phyloP scores from a whole-genome alignment of 257 asterid species.

The Ophiorrhiza pumila region DNA sequence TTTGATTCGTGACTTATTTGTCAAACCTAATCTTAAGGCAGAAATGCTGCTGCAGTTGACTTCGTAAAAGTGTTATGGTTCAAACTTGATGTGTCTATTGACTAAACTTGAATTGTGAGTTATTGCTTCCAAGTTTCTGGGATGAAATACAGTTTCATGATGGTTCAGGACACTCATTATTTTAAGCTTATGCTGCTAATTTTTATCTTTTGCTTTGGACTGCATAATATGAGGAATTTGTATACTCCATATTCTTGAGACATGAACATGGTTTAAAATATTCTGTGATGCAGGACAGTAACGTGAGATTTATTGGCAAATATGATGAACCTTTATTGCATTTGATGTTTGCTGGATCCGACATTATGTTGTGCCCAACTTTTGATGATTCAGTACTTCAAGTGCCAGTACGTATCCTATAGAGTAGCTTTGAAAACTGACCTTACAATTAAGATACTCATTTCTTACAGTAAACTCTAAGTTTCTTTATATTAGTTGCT shows the following conservation, averaged over 20 bases:
- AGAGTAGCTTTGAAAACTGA: neutral
- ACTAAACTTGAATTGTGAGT: no score
- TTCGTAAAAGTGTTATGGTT: neutral
- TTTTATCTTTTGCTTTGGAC: neutral
- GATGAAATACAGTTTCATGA: neutral
- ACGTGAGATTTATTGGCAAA: slow-evolving; percentile 46
- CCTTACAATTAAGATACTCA: no score
- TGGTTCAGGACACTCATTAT: neutral
- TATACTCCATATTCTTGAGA: neutral
- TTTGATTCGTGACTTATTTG: no score
- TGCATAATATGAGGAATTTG: neutral
- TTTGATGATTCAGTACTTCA: slow-evolving; percentile 62
- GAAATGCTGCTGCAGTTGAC: neutral
- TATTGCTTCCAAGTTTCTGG: neutral
- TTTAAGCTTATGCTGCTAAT: neutral
- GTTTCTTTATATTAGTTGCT: no score
- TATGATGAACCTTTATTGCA: slow-evolving; percentile 62
- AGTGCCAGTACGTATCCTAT: slow-evolving; percentile 51
- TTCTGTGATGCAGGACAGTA: slow-evolving; percentile 43
- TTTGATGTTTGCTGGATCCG: slow-evolving; percentile 70
- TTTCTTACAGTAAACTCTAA: no score
- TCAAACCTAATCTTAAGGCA: neutral
- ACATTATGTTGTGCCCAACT: slow-evolving; percentile 68
- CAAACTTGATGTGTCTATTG: neutral
- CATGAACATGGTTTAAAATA: neutral